phyloP scores from a whole-genome alignment of 2,329 filamentous ascomycete species.

The Sporothrix pseudoabietina region DNA sequence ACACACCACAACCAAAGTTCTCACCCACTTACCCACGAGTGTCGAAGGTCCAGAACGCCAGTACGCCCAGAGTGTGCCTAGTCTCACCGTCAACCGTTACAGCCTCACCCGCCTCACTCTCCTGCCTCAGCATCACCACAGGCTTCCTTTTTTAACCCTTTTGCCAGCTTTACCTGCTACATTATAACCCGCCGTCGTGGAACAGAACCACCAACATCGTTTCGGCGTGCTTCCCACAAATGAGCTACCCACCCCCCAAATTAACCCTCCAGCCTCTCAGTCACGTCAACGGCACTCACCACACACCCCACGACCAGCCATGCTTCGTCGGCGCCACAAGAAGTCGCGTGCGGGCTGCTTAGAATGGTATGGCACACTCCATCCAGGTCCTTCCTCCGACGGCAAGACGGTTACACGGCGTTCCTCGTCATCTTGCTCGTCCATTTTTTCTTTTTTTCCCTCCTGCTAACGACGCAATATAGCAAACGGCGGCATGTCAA shows the following conservation, averaged over 20 bases:
- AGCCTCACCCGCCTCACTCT: background rate
- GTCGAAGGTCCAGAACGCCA: background rate
- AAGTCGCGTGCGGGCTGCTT: slow-evolving; percentile 42
- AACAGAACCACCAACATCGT: background rate
- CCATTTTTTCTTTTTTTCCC: background rate
- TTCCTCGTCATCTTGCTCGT: background rate
- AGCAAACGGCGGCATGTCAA: slow-evolving; percentile 42
- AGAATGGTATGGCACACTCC: slow-evolving; percentile 36
- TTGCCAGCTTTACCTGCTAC: background rate
- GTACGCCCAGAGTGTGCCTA: background rate
- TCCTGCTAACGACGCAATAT: background rate
- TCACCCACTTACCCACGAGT: background rate
- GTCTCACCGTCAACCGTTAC: background rate
- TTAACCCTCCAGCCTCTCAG: background rate
- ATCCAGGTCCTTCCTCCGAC: background rate
- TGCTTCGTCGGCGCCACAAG: slow-evolving; percentile 40
- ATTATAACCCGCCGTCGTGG: slow-evolving; percentile 2
- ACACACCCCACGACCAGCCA: slow-evolving; percentile 19
- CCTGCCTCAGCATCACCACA: background rate
- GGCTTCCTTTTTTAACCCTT: background rate
- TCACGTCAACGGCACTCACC: background rate
- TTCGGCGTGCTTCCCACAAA: background rate
- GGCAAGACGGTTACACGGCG: background rate
- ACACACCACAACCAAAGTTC: background rate
- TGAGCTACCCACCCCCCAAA: background rate